Percentiles rank a stretch among this genome's conserved stretches.
These are phyloP conservation scores for Yamagishiella unicocca DNA, from an alignment of 139 green algal species.

Conservation along the genomic window DNA sequence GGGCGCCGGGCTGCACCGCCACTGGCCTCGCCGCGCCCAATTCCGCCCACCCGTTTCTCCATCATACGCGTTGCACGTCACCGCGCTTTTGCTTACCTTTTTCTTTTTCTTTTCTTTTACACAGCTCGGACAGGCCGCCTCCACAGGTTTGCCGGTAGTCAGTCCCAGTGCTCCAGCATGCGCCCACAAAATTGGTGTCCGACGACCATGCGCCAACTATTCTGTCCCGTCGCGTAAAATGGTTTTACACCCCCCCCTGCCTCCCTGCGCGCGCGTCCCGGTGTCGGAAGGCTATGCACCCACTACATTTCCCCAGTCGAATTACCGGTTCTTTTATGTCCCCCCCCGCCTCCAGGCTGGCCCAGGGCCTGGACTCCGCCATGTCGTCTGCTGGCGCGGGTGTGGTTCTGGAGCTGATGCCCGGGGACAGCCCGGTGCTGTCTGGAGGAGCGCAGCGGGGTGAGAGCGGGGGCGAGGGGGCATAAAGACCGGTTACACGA, in stretches of 20 bases:
- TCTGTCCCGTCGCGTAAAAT: not conserved
- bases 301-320: not conserved
- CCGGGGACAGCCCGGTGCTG: constrained; percentile 15
- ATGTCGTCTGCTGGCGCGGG: not conserved
- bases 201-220: not conserved
- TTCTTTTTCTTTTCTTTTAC: no score
- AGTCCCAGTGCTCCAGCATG: not conserved
- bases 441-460: not conserved
- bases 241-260: not conserved
- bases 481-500: not conserved
- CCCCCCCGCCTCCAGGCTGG: not conserved
- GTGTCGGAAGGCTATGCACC: no score
- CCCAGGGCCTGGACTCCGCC: not conserved
- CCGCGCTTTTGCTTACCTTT: no score
- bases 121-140: no score
- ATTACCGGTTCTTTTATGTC: not conserved
- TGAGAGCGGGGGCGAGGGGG: not conserved
- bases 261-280: not conserved
- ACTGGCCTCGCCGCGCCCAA: not conserved
- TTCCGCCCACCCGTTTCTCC: no score
- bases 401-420: constrained; percentile 9
- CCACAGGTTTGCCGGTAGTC: no score
- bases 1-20: not conserved
- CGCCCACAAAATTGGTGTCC: not conserved
- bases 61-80: no score